Evolutionary conservation across 768 basidiomycete genomes (phyloP), one percentile per base, ranked within the genome.

Genomic region (Boletus rex-veris): DNA sequence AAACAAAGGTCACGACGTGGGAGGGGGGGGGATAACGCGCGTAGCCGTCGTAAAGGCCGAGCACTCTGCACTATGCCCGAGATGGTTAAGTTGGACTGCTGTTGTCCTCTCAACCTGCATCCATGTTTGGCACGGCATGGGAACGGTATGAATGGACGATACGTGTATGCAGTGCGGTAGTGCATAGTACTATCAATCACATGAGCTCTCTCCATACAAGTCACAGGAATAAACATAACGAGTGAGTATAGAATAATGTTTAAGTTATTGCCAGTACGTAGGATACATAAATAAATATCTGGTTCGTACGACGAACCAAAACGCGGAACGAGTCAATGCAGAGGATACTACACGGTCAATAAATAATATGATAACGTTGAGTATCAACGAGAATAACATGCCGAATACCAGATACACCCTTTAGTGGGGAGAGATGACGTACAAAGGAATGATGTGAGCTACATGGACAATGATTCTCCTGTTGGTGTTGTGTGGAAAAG

Each of bases 341-440:
- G 38, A 39, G 24, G 33, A 46, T 58, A 58, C 53, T 60, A 58
- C 61, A 60, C 44, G 41, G 41, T 57, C 48, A 40, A 64, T 64
- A 57, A 60, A 58, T 61, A 61, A 46, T 24, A 16, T 38, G 14
- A 35, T 35, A 35, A 14, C 5, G 33, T 35, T 2, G 33, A 35
- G 14, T 35, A 28, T 28, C 26, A 28, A 28, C 26, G 26, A 28
- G 24, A 52, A 44, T 40, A 7, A 40, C 36, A 55, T 24, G 40
- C 35, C 39, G 36, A 45, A 26, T 24, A 6, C 58, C 54, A 35
- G 58, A 63, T 67, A 61, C 63, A 67, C 26, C 36, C 26, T 46
- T 8, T 48, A 44, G 21, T 15, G 12, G 4, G 41, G 37, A 38
- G 48, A 38, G 7, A 54, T 21, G 43, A 55, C 30, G 45, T 55